Evolutionary conservation across 805 yeast genomes (phyloP).

Genomic region (Candida andamanensis): DNA sequence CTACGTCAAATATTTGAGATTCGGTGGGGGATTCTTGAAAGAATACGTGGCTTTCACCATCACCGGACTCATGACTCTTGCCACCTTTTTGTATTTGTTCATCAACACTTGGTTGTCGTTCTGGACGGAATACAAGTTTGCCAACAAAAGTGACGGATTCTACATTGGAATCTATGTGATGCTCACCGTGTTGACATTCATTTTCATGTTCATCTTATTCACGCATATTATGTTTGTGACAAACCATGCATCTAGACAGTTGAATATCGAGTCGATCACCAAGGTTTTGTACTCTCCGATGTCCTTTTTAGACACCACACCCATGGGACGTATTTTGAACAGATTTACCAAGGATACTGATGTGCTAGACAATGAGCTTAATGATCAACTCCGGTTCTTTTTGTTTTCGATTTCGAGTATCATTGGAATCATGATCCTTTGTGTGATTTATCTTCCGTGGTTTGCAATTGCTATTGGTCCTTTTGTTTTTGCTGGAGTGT

Average conservation of each 20-base stretch:
- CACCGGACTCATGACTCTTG: constrained; percentile 16
- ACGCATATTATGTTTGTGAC: constrained; percentile 44
- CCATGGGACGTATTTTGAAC: constrained; percentile 81
- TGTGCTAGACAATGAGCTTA: constrained; percentile 72
- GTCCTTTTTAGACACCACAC: constrained; percentile 80
- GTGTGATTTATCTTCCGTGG: constrained; percentile 36
- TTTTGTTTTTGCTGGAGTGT: constrained; percentile 20
- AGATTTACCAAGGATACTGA: constrained; percentile 88
- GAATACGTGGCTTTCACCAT: constrained; percentile 12
- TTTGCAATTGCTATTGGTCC: constrained; percentile 35
- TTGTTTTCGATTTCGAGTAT: constrained; percentile 50
- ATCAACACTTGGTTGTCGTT: constrained; percentile 78
- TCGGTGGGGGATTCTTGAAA: constrained; percentile 50
- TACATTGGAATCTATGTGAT: constrained; percentile 74
- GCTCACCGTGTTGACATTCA: constrained; percentile 47
- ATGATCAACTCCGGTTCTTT: constrained; percentile 63
- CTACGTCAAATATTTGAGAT: constrained; percentile 44
- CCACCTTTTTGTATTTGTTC: constrained; percentile 51
- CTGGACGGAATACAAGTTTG: constrained; percentile 63
- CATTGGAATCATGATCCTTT: constrained; percentile 46
- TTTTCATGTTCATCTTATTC: constrained; percentile 41
- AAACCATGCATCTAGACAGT: constrained; percentile 48
- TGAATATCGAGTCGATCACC: constrained; percentile 59
- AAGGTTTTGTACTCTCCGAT: constrained; percentile 71
- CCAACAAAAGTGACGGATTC: constrained; percentile 41